Evolutionary conservation across 192 early-diverging fungal species (phyloP).

Genomic region (Gonapodya prolifera): DNA sequence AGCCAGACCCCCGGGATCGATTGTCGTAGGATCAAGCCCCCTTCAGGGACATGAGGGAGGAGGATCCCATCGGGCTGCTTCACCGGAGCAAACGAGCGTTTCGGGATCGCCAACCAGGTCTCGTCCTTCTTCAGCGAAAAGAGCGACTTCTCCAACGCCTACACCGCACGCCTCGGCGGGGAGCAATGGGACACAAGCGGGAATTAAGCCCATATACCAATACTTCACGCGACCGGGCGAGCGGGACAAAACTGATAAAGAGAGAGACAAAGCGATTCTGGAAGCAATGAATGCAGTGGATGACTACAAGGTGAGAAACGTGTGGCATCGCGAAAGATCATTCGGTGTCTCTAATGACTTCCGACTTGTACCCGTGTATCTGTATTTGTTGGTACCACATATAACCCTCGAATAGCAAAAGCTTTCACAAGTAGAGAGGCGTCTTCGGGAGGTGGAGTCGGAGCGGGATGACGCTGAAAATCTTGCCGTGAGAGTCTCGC

Average conservation of each 20-base stretch:
- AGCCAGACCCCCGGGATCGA: not conserved
- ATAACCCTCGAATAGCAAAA: too few relatives aligned
- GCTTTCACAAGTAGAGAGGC: not conserved
- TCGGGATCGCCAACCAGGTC: not conserved
- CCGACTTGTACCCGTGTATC: too few relatives aligned
- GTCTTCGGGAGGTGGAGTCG: not conserved
- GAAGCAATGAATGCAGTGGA: not conserved
- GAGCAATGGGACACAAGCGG: not conserved
- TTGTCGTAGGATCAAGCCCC: not conserved
- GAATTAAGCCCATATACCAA: not conserved
- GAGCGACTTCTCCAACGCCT: not conserved
- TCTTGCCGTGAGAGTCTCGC: not conserved
- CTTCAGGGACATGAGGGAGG: not conserved
- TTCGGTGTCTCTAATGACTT: not conserved
- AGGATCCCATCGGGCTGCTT: not conserved
- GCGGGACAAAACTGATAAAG: not conserved
- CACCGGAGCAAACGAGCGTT: not conserved
- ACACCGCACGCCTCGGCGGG: not conserved
- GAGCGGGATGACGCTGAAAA: not conserved
- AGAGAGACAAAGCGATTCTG: not conserved
- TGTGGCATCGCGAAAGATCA: not conserved
- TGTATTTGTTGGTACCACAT: too few relatives aligned
- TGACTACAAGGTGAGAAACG: not conserved
- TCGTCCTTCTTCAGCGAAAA: not conserved
- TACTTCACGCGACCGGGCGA: not conserved